Percentiles rank a stretch among this genome's conserved stretches.
phyloP scores from a whole-genome alignment of 2,329 filamentous ascomycete species.

The Rhynchosporium agropyri region DNA sequence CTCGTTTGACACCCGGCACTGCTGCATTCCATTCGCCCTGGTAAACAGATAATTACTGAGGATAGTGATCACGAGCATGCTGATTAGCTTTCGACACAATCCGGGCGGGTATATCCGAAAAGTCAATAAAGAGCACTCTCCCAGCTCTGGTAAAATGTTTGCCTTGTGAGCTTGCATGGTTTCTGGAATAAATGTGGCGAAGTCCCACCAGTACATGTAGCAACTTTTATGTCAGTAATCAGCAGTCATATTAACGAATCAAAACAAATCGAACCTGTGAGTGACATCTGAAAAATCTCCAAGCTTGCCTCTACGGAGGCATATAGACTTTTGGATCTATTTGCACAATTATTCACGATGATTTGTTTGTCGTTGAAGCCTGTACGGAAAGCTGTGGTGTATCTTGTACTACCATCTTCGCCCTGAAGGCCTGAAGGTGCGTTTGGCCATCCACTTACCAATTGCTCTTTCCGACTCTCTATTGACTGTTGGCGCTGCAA shows the following conservation, averaged over 20 bases:
- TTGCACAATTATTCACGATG: slow-evolving; percentile 20
- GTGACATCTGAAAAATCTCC: slow-evolving; percentile 19
- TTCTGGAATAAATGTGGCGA: slow-evolving; percentile 62
- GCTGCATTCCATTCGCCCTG: slow-evolving; percentile 65
- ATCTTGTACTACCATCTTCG: slow-evolving; percentile 58
- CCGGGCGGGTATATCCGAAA: slow-evolving; percentile 70
- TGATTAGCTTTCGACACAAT: slow-evolving; percentile 65
- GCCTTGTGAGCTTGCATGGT: slow-evolving; percentile 61
- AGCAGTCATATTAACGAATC: background rate
- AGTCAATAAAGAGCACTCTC: slow-evolving; percentile 67
- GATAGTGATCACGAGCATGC: slow-evolving; percentile 63
- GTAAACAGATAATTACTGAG: slow-evolving; percentile 69
- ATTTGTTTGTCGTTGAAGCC: slow-evolving; percentile 39
- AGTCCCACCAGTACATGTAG: slow-evolving; percentile 47
- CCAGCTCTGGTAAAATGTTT: slow-evolving; percentile 59
- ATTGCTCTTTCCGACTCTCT: slow-evolving; percentile 58
- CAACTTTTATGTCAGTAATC: slow-evolving; percentile 14
- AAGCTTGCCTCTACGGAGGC: slow-evolving; percentile 17
- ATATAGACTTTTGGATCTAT: slow-evolving; percentile 23
- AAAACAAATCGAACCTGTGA: slow-evolving; percentile 20
- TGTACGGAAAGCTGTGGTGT: slow-evolving; percentile 27
- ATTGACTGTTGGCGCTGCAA: slow-evolving; percentile 51
- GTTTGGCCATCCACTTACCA: slow-evolving; percentile 57
- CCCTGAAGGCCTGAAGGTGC: slow-evolving; percentile 47
- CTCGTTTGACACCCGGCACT: slow-evolving; percentile 61